Base-by-base conservation (phyloP, 352 stramenopile genomes). In the Globisporangium yorkense region DNA sequence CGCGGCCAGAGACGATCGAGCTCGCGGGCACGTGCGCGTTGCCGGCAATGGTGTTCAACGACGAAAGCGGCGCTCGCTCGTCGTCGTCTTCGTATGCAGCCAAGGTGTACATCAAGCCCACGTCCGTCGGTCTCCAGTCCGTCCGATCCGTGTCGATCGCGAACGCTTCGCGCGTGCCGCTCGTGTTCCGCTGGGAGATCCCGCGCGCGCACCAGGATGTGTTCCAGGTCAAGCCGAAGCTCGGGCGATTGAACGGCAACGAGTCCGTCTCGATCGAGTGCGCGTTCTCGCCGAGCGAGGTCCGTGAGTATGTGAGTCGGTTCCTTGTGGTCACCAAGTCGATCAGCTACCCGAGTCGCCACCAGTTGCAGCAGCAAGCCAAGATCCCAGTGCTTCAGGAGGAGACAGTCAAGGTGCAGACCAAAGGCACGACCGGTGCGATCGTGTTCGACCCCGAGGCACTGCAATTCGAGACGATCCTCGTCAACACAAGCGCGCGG, bases 71-170 rank as follows among this genome's bases (percentile, higher is more conserved):
- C 21, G 54, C 63, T 8, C 2, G 44, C 8, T 27, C 44, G 8
- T 43, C 51, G 10, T 50, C 47, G 37, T 57, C 49, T 4, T 45
- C 54, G 4, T 61, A 54, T 6, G 73, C 84, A 2, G 63, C 61
- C 0, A 74, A 74, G 44, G 51, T 96, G 1, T 95, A 84, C 54
- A 70, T 97, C 50, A 94, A 94, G 54, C 88, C 90, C 0, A 97
- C 89, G 0, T 78, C 80, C 5, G 55, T 97, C 6, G 87, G 88
- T 15, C 66, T 97, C 16, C 48, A 71, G 20, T 92, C 85, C 4
- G 48, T 68, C 7, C 70, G 76, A 1, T 61, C 68, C 0, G 66
- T 96, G 18, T 58, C 73, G 18, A 62, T 97, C 24, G 49, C 79
- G 3, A 97, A 97, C 59, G 68, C 59, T 10, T 96, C 88, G 33